Conservation (phyloP, 352 stramenopile genomes). For the Aphanomyces stellatus region DNA sequence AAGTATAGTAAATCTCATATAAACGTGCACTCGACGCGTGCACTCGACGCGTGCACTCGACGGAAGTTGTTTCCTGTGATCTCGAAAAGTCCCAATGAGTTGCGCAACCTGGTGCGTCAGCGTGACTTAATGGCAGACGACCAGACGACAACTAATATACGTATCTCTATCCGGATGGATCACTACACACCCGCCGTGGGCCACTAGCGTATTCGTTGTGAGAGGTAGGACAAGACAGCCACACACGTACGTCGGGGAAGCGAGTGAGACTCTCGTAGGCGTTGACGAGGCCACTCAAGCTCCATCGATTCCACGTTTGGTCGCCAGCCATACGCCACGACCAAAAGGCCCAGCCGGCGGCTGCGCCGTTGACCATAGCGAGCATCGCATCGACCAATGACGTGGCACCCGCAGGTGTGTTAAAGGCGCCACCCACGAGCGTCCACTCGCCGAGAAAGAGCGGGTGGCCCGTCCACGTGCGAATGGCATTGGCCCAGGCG, state of each 20-base stretch:
- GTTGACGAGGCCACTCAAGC: background rate
- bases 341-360: constrained; percentile 38
- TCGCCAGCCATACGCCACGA: constrained; percentile 27
- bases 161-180: too few relatives aligned
- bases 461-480: constrained; percentile 25
- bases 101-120: too few relatives aligned
- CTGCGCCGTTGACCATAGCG: constrained; percentile 20
- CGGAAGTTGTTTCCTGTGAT: too few relatives aligned
- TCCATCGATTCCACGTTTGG: background rate
- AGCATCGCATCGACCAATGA: constrained; percentile 30
- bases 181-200: too few relatives aligned
- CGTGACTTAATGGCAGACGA: too few relatives aligned
- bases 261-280: background rate
- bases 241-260: background rate
- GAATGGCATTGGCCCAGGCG: constrained; percentile 27
- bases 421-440: constrained; percentile 25
- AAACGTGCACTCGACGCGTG: too few relatives aligned
- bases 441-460: constrained; percentile 49
- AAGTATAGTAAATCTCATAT: too few relatives aligned
- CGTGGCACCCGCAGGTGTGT: constrained; percentile 25
- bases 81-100: too few relatives aligned
- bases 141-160: too few relatives aligned
- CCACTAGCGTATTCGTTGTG: too few relatives aligned
- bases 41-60: too few relatives aligned
- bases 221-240: too few relatives aligned